Base-by-base conservation (phyloP, 31 red algal species). In the Endocladia muricata region DNA sequence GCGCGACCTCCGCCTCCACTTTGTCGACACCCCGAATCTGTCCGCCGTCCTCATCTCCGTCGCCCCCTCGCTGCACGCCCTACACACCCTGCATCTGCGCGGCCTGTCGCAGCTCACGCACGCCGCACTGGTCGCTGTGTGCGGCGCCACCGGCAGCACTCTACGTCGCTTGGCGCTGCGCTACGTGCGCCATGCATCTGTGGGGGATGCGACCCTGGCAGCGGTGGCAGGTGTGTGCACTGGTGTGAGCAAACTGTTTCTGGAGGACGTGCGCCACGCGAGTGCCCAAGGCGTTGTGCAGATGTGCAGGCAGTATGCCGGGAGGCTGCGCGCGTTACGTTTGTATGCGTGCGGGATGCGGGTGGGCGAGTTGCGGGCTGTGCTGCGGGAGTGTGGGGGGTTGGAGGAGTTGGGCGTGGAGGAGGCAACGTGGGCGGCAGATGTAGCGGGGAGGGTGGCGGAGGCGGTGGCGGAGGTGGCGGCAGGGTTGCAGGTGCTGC, bases 261-360 rank as follows among this genome's bases (percentile, higher is more conserved):
- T 75, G 71, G 71, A 75, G 26, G 71, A 75, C 59, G 38, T 75
- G n/a, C 71, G 71, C 48, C 71, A 75, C 42, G 71, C 29, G 23
- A 25, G 37, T 19, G 39, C 71, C 3, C 29, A 21, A 5, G 51
- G 39, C 15, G 33, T 57, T 37, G 47, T 34, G 3, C 3, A 15
- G 22, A 17, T 57, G 9, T 75, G 71, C 59, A 11, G 25, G 7
- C 25, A 35, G 22, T 43, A 51, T 8, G 49, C 39, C 6, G 22
- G 6, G 8, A 15, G 25, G 43, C 33, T 75, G 26, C 30, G 15
- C 15, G 21, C 29, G 32, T 38, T 75, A 6, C 25, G 33, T 0
- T 55, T 75, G 43, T 75, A 75, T 75, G 43, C 7, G 32, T 75
- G 71, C 48, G 30, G 61, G 61, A 19, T 67, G 6, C 21, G 30